phyloP scores from a whole-genome alignment of 2,329 filamentous ascomycete genomes.

The Neurospora sp. region DNA sequence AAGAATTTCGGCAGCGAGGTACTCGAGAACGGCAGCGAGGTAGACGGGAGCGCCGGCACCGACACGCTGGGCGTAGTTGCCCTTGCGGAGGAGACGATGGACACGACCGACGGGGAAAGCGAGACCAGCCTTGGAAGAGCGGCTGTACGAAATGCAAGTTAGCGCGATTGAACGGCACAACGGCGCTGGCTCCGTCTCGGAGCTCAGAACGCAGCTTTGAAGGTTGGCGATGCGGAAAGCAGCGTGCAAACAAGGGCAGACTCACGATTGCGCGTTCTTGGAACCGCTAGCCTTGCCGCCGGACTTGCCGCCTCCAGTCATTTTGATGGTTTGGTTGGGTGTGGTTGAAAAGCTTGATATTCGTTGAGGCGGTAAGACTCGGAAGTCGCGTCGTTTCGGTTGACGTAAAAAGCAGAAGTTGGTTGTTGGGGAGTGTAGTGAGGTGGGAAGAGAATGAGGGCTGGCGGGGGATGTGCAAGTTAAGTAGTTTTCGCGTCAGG shows the following conservation, averaged over 20 bases:
- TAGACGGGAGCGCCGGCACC: slow-evolving; percentile 97
- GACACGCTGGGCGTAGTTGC: slow-evolving; percentile 99
- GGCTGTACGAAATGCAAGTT: slow-evolving; percentile 45
- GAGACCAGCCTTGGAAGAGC: slow-evolving; percentile 98
- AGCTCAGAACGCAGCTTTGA: background rate
- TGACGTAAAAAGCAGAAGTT: slow-evolving; percentile 24
- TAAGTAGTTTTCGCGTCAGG: slow-evolving; percentile 46
- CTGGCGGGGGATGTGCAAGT: slow-evolving; percentile 37
- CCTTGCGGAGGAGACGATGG: slow-evolving; percentile 96
- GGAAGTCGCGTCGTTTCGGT: slow-evolving; percentile 18
- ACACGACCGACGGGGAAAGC: slow-evolving; percentile 99
- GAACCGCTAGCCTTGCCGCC: slow-evolving; percentile 98
- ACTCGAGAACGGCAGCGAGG: slow-evolving; percentile 94
- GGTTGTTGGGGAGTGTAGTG: slow-evolving; percentile 28
- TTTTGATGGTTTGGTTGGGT: slow-evolving; percentile 55
- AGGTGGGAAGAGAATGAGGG: slow-evolving; percentile 25
- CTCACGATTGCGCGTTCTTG: slow-evolving; percentile 99
- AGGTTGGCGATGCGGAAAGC: background rate
- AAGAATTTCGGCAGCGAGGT: slow-evolving; percentile 96
- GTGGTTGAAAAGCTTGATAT: slow-evolving; percentile 21
- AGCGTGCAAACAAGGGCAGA: slow-evolving; percentile 9
- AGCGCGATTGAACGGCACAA: slow-evolving; percentile 22
- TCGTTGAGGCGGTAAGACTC: slow-evolving; percentile 19
- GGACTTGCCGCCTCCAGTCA: slow-evolving; percentile 99
- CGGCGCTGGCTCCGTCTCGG: background rate